Evolutionary conservation across 441 rosid genomes (phyloP), one percentile per base, ranked within the genome.

Genomic region (Dalechampia spathulata): DNA sequence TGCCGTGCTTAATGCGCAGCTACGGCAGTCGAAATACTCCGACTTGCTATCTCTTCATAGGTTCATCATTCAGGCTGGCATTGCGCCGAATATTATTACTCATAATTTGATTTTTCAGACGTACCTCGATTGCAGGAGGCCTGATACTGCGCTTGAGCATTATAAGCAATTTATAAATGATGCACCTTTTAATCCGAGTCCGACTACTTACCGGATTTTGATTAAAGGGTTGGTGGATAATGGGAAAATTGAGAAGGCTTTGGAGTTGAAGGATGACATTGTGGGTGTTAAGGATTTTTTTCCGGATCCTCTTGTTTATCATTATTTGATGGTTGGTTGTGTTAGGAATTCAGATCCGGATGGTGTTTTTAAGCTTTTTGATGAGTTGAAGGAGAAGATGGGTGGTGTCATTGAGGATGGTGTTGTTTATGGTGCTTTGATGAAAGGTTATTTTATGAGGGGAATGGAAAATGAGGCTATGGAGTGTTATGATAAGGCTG

Each of bases 221-320:
- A 80, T 83, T 28, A 88, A 83, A 49, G 98, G 98, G 21, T 69
- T 89, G 69, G 92, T 92, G 32, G 90, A 85, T 70, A 89, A 86
- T 68, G 86, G 75, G 38, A 75, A 43, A 66, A 39, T 86, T 17
- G 96, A 86, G 7, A 80, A 73, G 57, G 98, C 94, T 2, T 21
- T 86, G 76, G 94, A 86, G 80, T 62, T 92, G 72, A 86, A 86
- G 34, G 86, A 86, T n/a, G 96, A 88, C 49, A 92, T 88, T 80
- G 40, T 55, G 19, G 82, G 37, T 34, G 48, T 59, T 32, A 80
- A 72, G 65, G 89, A 76, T 7, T 75, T 91, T 23, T 60, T 74
- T 25, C 76, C 83, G 0, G 95, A 88, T 70, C 83, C 94, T 1
- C 55, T 72, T 52, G 75, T 83, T 49, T 86, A 83, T 66, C 83